These are phyloP conservation scores for Boletus rufocinnamomeus DNA, from an alignment of 768 basidiomycete species.

Conservation along the genomic window DNA sequence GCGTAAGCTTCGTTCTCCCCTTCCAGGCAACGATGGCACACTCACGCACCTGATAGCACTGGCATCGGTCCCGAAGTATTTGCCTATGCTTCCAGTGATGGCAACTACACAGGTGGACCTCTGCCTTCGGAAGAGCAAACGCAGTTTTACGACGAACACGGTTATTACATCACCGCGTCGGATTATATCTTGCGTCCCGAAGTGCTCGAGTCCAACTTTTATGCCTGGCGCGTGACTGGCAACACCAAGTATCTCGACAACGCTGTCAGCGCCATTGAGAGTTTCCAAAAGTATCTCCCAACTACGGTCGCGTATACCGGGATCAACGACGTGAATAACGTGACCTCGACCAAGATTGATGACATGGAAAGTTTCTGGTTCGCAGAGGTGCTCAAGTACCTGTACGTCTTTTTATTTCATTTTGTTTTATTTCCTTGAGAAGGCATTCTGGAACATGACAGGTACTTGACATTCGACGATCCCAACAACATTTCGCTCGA, in stretches of 20 bases:
- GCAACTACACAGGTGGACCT: constrained; percentile 57
- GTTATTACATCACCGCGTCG: constrained; percentile 59
- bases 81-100: constrained; percentile 61
- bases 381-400: constrained; percentile 74
- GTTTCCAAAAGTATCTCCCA: constrained; percentile 58
- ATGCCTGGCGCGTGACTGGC: constrained; percentile 74
- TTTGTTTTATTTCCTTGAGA: not conserved
- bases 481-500: constrained; percentile 65
- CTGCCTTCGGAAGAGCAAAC: constrained; percentile 40
- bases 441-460: constrained; percentile 25
- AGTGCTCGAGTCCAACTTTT: constrained; percentile 80
- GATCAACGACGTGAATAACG: constrained; percentile 56
- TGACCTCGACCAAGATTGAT: constrained; percentile 47
- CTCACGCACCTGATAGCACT: constrained; percentile 44
- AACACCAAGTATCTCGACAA: constrained; percentile 66
- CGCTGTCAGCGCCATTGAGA: constrained; percentile 56
- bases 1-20: constrained; percentile 41
- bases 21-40: not conserved
- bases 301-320: constrained; percentile 54
- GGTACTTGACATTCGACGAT: constrained; percentile 75
- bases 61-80: constrained; percentile 78
- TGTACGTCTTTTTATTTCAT: constrained; percentile 46
- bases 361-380: constrained; percentile 72
- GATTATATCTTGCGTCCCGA: constrained; percentile 71
- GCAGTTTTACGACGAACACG: constrained; percentile 59